Evolutionary conservation across 139 green algal species (phyloP).

Genomic region (Ettlia oleoabundans): DNA sequence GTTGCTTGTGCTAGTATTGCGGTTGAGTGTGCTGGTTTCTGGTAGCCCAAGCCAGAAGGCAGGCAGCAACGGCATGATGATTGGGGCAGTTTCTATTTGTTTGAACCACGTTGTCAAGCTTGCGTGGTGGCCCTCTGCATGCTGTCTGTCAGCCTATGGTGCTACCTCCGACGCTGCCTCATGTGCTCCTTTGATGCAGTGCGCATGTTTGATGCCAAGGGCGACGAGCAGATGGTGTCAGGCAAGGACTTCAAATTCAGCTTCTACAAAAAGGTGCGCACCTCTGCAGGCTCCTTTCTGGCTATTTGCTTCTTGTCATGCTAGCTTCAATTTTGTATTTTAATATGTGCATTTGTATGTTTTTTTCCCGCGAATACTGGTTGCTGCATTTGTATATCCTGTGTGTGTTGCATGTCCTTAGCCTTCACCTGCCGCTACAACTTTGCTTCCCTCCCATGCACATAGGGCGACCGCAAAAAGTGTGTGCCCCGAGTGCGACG

Average conservation of each 20-base stretch:
- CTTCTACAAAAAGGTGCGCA: conserved; percentile 1
- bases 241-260: conserved; percentile 32
- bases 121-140: too few species aligned
- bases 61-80: too few species aligned
- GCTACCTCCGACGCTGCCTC: too few species aligned
- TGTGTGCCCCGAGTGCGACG: conserved; percentile 16
- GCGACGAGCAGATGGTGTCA: neutral
- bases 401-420: neutral
- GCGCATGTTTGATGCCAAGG: conserved; percentile 14
- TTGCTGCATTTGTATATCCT: neutral
- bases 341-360: too few species aligned
- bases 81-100: too few species aligned
- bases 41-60: too few species aligned
- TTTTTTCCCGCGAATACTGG: too few species aligned
- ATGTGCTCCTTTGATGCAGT: neutral
- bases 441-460: neutral
- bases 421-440: neutral
- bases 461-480: neutral
- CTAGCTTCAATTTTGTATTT: too few species aligned
- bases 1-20: too few species aligned
- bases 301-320: too few species aligned
- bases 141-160: neutral
- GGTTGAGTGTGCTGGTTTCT: too few species aligned
- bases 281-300: neutral
- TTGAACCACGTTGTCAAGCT: too few species aligned